phyloP scores from a whole-genome alignment of 78 protist genomes.

The Chrysochromulina parva region DNA sequence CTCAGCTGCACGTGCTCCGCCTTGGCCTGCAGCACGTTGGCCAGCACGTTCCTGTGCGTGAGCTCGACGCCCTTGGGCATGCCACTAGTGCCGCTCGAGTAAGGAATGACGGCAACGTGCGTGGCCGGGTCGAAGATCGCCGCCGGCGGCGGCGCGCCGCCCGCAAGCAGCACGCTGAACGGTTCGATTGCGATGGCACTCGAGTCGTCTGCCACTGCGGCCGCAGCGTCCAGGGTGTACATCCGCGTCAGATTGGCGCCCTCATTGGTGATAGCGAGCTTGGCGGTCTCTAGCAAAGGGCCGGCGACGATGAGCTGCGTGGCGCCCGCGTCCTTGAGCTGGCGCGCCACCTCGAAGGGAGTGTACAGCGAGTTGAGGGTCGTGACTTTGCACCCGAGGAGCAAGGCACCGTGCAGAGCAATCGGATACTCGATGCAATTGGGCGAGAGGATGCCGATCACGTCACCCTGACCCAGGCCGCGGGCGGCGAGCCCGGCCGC shows the following conservation, averaged over 20 bases:
- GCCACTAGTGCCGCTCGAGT: conserved; percentile 83
- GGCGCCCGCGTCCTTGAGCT: conserved; percentile 26
- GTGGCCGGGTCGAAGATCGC: too few species aligned
- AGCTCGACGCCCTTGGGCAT: conserved; percentile 83
- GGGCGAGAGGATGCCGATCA: conserved; percentile 8
- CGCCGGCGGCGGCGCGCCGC: too few species aligned
- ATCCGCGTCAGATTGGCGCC: too few species aligned
- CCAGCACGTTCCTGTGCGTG: conserved; percentile 72
- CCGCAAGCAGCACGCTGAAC: too few species aligned
- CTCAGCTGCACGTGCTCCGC: not conserved
- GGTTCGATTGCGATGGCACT: too few species aligned
- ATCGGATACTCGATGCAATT: not conserved
- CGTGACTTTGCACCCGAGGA: conserved; percentile 14
- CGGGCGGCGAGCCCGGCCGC: not conserved
- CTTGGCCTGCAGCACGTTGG: conserved; percentile 49
- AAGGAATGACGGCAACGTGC: conserved; percentile 28
- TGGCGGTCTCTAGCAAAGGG: not conserved
- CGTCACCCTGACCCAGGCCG: conserved; percentile 1
- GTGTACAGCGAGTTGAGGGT: conserved; percentile 43
- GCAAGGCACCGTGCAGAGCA: conserved; percentile 21
- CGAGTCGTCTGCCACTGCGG: too few species aligned
- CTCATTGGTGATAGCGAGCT: too few species aligned
- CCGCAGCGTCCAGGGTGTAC: too few species aligned
- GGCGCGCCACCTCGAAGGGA: not conserved
- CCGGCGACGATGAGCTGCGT: not conserved